Evolutionary conservation across 148 eudicot genomes (phyloP).

Genomic region (Fallopia convolvulus): DNA sequence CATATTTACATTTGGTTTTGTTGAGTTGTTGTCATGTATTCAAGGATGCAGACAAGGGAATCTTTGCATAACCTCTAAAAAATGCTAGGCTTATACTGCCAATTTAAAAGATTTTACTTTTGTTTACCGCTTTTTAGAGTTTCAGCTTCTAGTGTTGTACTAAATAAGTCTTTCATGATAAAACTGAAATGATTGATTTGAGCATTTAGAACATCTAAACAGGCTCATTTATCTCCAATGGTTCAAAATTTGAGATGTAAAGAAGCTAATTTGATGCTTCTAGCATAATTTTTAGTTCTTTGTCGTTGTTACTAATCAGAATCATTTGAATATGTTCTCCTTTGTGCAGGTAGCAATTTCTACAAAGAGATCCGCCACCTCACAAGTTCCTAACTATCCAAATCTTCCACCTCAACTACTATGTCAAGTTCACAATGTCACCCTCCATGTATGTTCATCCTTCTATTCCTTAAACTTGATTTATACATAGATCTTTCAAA

Average conservation of each 20-base stretch:
- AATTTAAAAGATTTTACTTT: background rate
- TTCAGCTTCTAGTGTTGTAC: background rate
- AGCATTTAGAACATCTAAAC: background rate
- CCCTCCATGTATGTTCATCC: conserved; percentile 58
- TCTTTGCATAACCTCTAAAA: background rate
- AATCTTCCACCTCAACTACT: conserved; percentile 77
- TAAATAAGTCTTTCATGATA: background rate
- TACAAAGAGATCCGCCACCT: conserved; percentile 70
- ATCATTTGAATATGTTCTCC: background rate
- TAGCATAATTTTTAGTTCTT: background rate
- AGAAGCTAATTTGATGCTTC: background rate
- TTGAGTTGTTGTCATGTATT: background rate
- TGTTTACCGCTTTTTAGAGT: background rate
- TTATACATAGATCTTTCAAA: background rate
- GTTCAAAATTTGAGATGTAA: background rate
- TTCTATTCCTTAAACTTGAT: background rate
- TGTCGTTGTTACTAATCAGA: background rate
- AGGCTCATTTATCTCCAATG: background rate
- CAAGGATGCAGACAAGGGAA: background rate
- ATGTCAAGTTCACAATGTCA: conserved; percentile 89
- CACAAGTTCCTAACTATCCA: conserved; percentile 86
- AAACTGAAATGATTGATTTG: background rate
- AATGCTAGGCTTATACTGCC: background rate
- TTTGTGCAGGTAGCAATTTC: conserved; percentile 75
- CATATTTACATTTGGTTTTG: background rate